These are phyloP conservation scores for Bigelowiella natans DNA, from an alignment of 78 protist genomes.

Conservation along the genomic window DNA sequence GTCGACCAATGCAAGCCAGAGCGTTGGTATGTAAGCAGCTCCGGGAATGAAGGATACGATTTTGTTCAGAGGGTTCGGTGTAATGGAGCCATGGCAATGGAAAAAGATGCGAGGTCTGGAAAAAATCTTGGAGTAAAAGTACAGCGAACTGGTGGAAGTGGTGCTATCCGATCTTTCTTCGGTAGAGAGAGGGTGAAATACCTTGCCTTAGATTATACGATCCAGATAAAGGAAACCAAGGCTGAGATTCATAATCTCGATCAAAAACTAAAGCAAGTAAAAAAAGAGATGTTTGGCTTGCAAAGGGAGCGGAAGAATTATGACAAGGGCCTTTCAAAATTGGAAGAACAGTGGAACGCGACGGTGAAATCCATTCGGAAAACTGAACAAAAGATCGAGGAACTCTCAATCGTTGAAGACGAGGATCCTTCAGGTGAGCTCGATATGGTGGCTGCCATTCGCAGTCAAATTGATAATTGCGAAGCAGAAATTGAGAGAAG, in stretches of 20 bases:
- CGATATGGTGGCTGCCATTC: background rate
- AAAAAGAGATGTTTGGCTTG: background rate
- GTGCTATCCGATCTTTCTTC: background rate
- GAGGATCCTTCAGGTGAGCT: background rate
- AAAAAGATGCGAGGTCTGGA: no score
- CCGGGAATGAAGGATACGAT: background rate
- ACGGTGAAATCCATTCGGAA: background rate
- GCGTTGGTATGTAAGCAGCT: background rate
- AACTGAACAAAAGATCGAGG: background rate
- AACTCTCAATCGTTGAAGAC: background rate
- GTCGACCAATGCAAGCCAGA: background rate
- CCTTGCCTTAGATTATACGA: background rate
- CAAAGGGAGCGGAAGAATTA: background rate
- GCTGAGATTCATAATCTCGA: background rate
- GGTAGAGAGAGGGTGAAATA: background rate
- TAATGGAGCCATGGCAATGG: no score
- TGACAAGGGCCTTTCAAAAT: background rate
- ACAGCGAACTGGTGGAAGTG: background rate
- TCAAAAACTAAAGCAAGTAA: background rate
- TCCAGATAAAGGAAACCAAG: background rate
- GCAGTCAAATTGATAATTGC: background rate
- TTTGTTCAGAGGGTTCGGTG: background rate
- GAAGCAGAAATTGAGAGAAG: background rate
- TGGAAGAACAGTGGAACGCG: background rate
- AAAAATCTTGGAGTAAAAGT: background rate